Evolutionary conservation across 2,329 filamentous ascomycete genomes (phyloP).

Genomic region (Arthroderma sp.): DNA sequence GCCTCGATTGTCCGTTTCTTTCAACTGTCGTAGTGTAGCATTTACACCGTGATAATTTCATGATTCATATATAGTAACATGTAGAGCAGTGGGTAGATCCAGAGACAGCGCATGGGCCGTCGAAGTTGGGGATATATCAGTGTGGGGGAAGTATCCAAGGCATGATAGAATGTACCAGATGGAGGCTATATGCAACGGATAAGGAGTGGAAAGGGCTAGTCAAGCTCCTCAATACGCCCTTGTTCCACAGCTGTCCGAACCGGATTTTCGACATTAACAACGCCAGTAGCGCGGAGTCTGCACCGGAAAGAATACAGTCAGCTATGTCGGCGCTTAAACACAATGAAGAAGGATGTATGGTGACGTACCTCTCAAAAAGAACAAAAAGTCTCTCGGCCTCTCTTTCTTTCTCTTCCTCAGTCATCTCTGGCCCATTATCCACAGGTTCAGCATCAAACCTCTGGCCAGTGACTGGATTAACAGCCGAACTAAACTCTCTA

Average conservation of each 20-base stretch:
- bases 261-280: conserved; percentile 68
- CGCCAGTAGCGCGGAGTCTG: conserved; percentile 58
- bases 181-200: not conserved
- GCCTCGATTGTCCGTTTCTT: no score
- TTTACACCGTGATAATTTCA: not conserved
- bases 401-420: conserved; percentile 76
- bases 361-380: conserved; percentile 63
- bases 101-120: no score
- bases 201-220: conserved; percentile 26
- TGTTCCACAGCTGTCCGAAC: conserved; percentile 57
- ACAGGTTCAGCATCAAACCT: conserved; percentile 55
- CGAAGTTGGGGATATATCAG: not conserved
- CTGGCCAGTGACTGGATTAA: conserved; percentile 85
- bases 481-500: conserved; percentile 29
- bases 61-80: no score
- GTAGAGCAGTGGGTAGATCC: no score
- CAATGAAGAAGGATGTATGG: conserved; percentile 10
- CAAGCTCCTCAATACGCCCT: conserved; percentile 59
- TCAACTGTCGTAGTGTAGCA: no score
- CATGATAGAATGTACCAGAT: not conserved
- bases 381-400: conserved; percentile 86
- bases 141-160: not conserved
- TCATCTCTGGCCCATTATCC: conserved; percentile 60
- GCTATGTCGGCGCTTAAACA: not conserved
- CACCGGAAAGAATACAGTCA: not conserved